A percentile compares a stretch with the other conserved stretches of the same genome.
Conservation (phyloP, 164 flowering plant species). For the Macadamia integrifolia region DNA sequence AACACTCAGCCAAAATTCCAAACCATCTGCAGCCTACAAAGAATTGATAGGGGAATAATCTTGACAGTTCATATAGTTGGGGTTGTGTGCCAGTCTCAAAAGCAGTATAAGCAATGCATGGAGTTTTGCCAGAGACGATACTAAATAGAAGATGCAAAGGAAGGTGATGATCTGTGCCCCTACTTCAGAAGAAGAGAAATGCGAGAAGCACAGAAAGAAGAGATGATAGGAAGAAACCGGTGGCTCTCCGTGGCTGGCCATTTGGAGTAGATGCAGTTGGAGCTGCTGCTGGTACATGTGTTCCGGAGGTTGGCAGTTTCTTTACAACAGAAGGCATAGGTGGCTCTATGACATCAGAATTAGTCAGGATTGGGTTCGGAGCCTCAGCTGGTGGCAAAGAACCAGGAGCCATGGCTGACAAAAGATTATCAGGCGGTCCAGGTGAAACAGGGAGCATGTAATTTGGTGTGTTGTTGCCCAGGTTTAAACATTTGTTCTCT, state of each 20-base stretch:
- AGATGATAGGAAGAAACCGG: slow-evolving; percentile 20
- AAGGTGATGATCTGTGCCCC: neutral
- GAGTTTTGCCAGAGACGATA: neutral
- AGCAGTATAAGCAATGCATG: neutral
- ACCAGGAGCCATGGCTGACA: neutral
- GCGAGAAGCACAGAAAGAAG: slow-evolving; percentile 27
- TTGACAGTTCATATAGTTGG: too few species aligned
- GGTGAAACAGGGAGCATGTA: slow-evolving; percentile 39
- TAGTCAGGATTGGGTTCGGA: slow-evolving; percentile 51
- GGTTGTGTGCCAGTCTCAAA: too few species aligned
- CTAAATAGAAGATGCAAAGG: neutral
- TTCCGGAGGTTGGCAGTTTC: slow-evolving; percentile 6
- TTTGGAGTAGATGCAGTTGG: slow-evolving; percentile 26
- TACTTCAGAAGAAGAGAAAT: slow-evolving; percentile 24
- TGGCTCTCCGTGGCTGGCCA: slow-evolving; percentile 30
- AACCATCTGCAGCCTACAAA: too few species aligned
- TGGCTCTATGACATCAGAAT: slow-evolving; percentile 52
- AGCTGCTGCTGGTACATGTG: slow-evolving; percentile 10
- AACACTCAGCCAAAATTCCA: too few species aligned
- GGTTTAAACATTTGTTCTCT: slow-evolving; percentile 19
- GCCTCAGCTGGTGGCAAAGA: slow-evolving; percentile 60
- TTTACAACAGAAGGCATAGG: slow-evolving; percentile 51
- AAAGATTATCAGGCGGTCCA: too few species aligned
- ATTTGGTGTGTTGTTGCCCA: slow-evolving; percentile 20
- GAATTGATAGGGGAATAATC: too few species aligned